Base-by-base conservation (phyloP, 1,284 basidiomycete genomes). In the Inonotus hispidus region DNA sequence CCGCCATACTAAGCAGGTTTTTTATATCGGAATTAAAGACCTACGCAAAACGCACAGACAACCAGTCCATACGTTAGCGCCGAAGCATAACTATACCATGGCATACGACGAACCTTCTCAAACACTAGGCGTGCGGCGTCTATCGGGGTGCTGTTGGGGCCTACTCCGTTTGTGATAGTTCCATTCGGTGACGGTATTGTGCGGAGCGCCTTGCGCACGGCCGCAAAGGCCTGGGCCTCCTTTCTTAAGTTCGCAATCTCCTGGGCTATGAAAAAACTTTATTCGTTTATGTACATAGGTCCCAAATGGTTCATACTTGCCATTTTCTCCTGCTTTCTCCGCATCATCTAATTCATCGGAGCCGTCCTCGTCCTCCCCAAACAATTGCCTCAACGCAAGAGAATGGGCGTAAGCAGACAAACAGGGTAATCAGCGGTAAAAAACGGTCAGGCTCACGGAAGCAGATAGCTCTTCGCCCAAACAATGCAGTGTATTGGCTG, bases 401-500 rank as follows among this genome's bases (percentile, higher is more conserved):
- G 14, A 55, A 47, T 38, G 19, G 53, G 55, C 13, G 43, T n/a
- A 8, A 52, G 16, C 19, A 38, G 13, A 41, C 6, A 19, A 41
- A 55, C 23, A 21, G 45, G 6, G 46, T 14, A 47, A 39, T 10
- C n/a, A 59, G 37, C 65, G 56, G 53, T 35, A 13, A 58, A 35
- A 61, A 25, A n/a, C 35, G 0, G 14, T 45, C 11, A 19, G n/a
- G 75, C 88, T 71, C 67, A 94, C 94, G 88, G 87, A 67, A 99
- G 86, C n/a, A 99, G 85, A 77, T 98, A 99, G 67, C 87, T 95
- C 74, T 99, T 99, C 35, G 93, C 95, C 97, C 97, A 99, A 0
- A 98, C 96, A 60, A 99, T 98, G 71, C 95, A 99, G 71, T 99
- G 97, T 54, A 99, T 97, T 0, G 97, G 95, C 65, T 96, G 94